Conservation (phyloP, 2,329 filamentous ascomycete genomes). For the Blastomyces gilchristii region DNA sequence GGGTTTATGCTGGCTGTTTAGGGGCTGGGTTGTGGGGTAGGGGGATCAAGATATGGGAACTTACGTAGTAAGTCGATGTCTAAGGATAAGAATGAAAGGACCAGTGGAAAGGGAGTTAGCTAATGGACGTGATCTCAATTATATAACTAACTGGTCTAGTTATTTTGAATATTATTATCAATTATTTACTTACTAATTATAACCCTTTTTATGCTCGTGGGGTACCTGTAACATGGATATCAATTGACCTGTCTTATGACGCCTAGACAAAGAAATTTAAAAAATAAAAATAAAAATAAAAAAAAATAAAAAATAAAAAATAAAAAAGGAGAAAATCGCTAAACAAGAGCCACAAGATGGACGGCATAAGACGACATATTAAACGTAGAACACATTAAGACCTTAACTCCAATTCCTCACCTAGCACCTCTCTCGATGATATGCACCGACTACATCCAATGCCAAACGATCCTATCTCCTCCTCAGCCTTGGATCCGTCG, state of each 20-base stretch:
- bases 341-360: not conserved
- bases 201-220: not conserved
- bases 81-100: too few relatives aligned
- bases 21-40: too few relatives aligned
- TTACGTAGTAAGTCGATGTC: too few relatives aligned
- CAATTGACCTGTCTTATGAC: not conserved
- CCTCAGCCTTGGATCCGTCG: slow-evolving; percentile 66
- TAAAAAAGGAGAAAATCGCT: not conserved
- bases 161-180: not conserved
- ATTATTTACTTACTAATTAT: not conserved
- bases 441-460: not conserved
- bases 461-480: slow-evolving; percentile 34
- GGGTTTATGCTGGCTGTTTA: too few relatives aligned
- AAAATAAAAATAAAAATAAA: not conserved
- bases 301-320: not conserved
- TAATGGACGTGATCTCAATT: not conserved
- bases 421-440: not conserved
- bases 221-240: not conserved
- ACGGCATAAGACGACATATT: not conserved
- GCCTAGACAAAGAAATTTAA: too few relatives aligned
- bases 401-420: too few relatives aligned
- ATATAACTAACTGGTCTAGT: not conserved
- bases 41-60: too few relatives aligned
- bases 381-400: not conserved
- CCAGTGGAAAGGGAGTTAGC: not conserved